Base-by-base conservation (phyloP, 1,284 basidiomycete genomes). In the Pyrrhoderma lamaoense region DNA sequence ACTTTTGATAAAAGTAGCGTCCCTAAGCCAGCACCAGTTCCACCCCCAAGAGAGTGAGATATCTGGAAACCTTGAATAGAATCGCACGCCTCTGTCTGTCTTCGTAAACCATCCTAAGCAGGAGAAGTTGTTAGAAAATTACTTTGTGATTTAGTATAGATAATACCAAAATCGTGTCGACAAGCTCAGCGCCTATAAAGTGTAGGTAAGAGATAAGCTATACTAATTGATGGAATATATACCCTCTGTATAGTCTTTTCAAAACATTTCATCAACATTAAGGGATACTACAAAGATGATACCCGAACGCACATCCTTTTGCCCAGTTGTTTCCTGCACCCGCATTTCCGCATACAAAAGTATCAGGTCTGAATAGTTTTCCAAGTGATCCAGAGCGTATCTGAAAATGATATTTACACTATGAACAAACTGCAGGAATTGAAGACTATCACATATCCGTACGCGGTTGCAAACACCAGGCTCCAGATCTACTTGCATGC, bases 261-360 rank as follows among this genome's bases (percentile, higher is more conserved):
- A 22, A 43, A 45, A 43, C 43, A 37, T 4, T 21, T 38, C 8
- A 11, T 35, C 42, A 42, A 25, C 43, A 39, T n/a, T n/a, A n/a
- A n/a, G n/a, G n/a, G n/a, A n/a, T n/a, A n/a, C n/a, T n/a, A 25
- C 16, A 48, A 16, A 22, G 42, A 49, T 47, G 38, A 22, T 43
- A 45, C 9, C 25, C 36, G 44, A 42, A 79, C 85, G 68, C 59
- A 88, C 85, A 87, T 73, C 86, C 87, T 71, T 93, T 93, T 36
- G 90, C 89, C 85, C 89, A 94, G 62, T 94, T 95, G 66, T 95
- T 96, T 25, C 91, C 92, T 14, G 93, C 93, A 55, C 94, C 88
- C 42, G 73, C 71, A 34, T 80, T 72, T 1, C 81, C 78, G 49
- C 80, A 77, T 51, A 95, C 70, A 64, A 82, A 95, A 2, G 92